A percentile compares a stretch with the other conserved stretches of the same genome.
Conservation (phyloP, 2,329 filamentous ascomycete genomes). For the Neonectria hederae region DNA sequence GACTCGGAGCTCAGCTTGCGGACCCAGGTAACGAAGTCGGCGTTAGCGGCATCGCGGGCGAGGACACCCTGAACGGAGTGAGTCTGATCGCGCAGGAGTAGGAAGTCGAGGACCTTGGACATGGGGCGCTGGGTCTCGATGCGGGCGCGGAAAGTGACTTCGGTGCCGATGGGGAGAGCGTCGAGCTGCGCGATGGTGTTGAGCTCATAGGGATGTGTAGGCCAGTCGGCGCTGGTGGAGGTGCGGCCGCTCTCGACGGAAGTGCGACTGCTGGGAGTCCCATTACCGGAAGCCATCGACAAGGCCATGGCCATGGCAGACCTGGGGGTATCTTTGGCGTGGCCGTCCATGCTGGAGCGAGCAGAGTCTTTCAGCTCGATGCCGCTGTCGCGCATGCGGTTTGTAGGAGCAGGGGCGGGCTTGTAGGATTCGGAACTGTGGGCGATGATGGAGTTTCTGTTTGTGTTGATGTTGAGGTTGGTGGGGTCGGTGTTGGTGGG, state of each 20-base stretch:
- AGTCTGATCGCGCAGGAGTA: constrained; percentile 86
- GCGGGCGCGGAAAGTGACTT: constrained; percentile 54
- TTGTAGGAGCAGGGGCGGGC: constrained; percentile 17
- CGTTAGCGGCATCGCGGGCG: constrained; percentile 51
- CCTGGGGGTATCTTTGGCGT: background rate
- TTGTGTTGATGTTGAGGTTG: constrained; percentile 17
- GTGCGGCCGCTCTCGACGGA: constrained; percentile 51
- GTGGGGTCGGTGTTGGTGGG: constrained; percentile 6
- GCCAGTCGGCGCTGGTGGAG: constrained; percentile 50
- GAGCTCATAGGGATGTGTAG: constrained; percentile 52
- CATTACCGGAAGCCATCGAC: constrained; percentile 2
- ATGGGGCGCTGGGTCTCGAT: constrained; percentile 76
- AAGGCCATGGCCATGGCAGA: constrained; percentile 23
- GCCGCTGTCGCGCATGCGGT: constrained; percentile 46
- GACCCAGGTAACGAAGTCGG: constrained; percentile 86
- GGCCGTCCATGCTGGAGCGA: constrained; percentile 44
- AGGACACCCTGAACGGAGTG: constrained; percentile 87
- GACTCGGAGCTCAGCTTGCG: constrained; percentile 83
- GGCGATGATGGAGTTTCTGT: constrained; percentile 8
- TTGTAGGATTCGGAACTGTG: constrained; percentile 26
- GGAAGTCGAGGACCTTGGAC: constrained; percentile 83
- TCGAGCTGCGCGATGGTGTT: constrained; percentile 52
- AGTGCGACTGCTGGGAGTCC: constrained; percentile 37
- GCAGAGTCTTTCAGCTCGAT: constrained; percentile 45
- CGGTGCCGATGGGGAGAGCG: constrained; percentile 49